Percentiles rank a stretch among this genome's conserved stretches.
Evolutionary conservation across 805 yeast genomes (phyloP).

Genomic region (Candida peoriensis): DNA sequence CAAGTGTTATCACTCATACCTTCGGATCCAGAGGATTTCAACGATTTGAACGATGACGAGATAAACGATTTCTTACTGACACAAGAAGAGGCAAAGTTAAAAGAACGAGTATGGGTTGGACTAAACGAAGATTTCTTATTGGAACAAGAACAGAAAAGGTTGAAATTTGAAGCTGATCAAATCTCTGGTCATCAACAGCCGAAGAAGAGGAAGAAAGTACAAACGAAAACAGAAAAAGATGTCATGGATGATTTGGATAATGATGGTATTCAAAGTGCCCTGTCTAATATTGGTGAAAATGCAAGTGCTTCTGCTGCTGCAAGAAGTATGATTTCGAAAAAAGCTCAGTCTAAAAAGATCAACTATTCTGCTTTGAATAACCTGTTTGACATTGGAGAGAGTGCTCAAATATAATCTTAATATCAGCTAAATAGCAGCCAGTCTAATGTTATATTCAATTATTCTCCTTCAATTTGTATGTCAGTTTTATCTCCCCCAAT

Average conservation of each 20-base stretch:
- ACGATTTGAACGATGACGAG: slow-evolving; percentile 84
- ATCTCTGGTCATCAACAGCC: slow-evolving; percentile 70
- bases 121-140: slow-evolving; percentile 79
- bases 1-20: slow-evolving; percentile 47
- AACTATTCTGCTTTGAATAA: slow-evolving; percentile 78
- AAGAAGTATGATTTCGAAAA: slow-evolving; percentile 66
- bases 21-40: slow-evolving; percentile 57
- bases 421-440: background rate
- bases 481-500: too few species aligned
- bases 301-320: slow-evolving; percentile 75
- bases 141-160: slow-evolving; percentile 78
- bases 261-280: slow-evolving; percentile 35
- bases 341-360: slow-evolving; percentile 80
- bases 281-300: slow-evolving; percentile 39
- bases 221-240: slow-evolving; percentile 23
- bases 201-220: slow-evolving; percentile 43
- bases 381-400: slow-evolving; percentile 25
- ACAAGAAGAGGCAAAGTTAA: slow-evolving; percentile 64
- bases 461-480: background rate
- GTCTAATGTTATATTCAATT: background rate
- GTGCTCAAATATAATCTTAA: slow-evolving; percentile 1
- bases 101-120: slow-evolving; percentile 87
- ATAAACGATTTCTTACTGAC: slow-evolving; percentile 54
- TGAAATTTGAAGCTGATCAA: slow-evolving; percentile 82
- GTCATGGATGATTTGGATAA: slow-evolving; percentile 28